phyloP scores from a whole-genome alignment of 1,284 basidiomycete species.

The Ceratobasidium sp. region DNA sequence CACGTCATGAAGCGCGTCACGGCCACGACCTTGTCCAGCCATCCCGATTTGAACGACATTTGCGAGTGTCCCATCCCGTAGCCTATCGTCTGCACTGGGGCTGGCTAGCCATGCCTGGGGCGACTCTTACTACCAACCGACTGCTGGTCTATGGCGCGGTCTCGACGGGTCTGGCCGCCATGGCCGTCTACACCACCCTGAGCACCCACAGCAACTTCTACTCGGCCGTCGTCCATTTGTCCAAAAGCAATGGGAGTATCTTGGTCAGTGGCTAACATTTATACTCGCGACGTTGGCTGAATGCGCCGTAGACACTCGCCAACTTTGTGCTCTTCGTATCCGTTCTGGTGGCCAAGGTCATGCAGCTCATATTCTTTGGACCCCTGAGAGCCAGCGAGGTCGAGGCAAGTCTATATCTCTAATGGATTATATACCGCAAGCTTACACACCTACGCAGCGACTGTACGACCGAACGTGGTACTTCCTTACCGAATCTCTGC shows the following conservation, averaged over 20 bases:
- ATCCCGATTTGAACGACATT: slow-evolving; percentile 21
- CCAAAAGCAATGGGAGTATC: slow-evolving; percentile 87
- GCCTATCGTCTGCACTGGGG: slow-evolving; percentile 1
- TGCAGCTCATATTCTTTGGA: slow-evolving; percentile 94
- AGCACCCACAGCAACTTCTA: slow-evolving; percentile 92
- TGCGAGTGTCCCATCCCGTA: background rate
- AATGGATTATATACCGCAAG: slow-evolving; percentile 13
- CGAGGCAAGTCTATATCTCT: slow-evolving; percentile 67
- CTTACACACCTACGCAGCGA: slow-evolving; percentile 61
- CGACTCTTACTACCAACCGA: slow-evolving; percentile 34
- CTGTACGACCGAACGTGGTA: slow-evolving; percentile 97
- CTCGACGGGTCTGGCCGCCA: slow-evolving; percentile 74
- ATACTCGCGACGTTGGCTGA: background rate
- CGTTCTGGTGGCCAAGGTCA: slow-evolving; percentile 74
- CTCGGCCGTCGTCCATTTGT: slow-evolving; percentile 89
- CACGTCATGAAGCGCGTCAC: slow-evolving; percentile 36
- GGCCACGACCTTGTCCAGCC: slow-evolving; percentile 14
- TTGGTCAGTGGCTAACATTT: slow-evolving; percentile 63
- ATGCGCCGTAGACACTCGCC: slow-evolving; percentile 77
- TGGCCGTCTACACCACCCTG: slow-evolving; percentile 79
- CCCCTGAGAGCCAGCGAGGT: slow-evolving; percentile 86
- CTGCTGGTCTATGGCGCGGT: slow-evolving; percentile 71
- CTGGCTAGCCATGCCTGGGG: slow-evolving; percentile 24
- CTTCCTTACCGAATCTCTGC: slow-evolving; percentile 93
- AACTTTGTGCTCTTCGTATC: slow-evolving; percentile 88